These are phyloP conservation scores for Xylaria sp. DNA, from an alignment of 2,329 filamentous ascomycete species.

Conservation along the genomic window DNA sequence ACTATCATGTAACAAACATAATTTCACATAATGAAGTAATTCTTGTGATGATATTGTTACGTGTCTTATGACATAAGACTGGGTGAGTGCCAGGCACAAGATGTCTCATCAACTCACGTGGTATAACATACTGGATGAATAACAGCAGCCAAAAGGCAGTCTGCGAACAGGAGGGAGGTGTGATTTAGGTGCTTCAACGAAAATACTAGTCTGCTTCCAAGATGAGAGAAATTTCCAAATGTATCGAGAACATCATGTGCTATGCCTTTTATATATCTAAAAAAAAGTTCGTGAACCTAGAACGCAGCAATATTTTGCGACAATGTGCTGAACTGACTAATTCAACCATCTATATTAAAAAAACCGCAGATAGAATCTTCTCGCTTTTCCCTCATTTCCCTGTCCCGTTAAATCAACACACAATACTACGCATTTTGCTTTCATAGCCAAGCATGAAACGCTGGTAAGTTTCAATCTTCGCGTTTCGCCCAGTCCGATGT, in stretches of 20 bases:
- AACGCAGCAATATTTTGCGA: slow-evolving; percentile 15
- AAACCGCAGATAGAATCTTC: background rate
- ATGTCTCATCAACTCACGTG: background rate
- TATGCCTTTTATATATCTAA: slow-evolving; percentile 27
- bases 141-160: background rate
- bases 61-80: background rate
- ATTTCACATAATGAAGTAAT: no score
- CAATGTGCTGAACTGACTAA: slow-evolving; percentile 4
- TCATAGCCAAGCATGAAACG: slow-evolving; percentile 3
- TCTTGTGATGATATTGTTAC: background rate
- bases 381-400: background rate
- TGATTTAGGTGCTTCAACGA: background rate
- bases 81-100: background rate
- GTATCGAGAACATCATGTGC: slow-evolving; percentile 12
- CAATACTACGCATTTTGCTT: background rate
- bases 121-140: background rate
- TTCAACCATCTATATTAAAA: slow-evolving; percentile 24
- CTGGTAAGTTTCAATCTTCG: slow-evolving; percentile 18
- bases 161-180: background rate
- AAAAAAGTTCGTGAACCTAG: slow-evolving; percentile 15
- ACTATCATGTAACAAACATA: no score
- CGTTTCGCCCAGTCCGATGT: background rate
- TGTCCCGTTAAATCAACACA: background rate
- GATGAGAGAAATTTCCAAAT: slow-evolving; percentile 2
- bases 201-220: background rate